phyloP scores from a whole-genome alignment of 2,329 filamentous ascomycete genomes.

The Trichoderma sp. region DNA sequence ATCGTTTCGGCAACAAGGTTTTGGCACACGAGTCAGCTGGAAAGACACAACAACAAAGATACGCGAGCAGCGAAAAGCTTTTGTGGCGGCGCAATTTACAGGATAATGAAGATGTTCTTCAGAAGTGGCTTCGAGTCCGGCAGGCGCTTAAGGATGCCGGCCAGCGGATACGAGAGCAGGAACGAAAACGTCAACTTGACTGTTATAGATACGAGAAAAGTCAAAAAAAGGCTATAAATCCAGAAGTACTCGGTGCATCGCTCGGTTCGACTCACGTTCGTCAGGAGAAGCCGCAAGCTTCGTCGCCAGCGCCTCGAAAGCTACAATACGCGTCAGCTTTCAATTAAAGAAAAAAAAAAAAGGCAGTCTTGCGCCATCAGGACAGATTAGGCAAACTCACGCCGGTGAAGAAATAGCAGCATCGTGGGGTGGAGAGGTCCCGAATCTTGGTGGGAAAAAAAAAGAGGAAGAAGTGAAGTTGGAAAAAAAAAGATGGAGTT shows the following conservation, averaged over 20 bases:
- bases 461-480: neutral
- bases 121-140: conserved; percentile 79
- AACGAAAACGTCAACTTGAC: conserved; percentile 94
- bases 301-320: conserved; percentile 40
- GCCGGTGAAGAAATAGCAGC: conserved; percentile 31
- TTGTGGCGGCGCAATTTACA: conserved; percentile 47
- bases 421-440: conserved; percentile 16
- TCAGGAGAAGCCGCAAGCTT: conserved; percentile 41
- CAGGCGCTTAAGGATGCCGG: conserved; percentile 83
- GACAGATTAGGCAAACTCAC: conserved; percentile 26
- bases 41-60: neutral
- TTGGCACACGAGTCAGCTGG: neutral
- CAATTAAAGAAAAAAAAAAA: neutral
- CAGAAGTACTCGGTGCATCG: too few species aligned
- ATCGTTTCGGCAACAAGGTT: neutral
- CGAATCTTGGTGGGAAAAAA: neutral
- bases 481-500: neutral
- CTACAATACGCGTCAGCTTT: conserved; percentile 29
- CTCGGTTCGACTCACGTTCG: conserved; percentile 37
- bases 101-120: conserved; percentile 87
- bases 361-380: too few species aligned
- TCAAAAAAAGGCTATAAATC: too few species aligned
- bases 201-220: too few species aligned
- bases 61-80: neutral
- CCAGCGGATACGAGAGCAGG: conserved; percentile 87